These are phyloP conservation scores for Turnera subulata DNA, from an alignment of 345 rosid genomes.

Conservation along the genomic window DNA sequence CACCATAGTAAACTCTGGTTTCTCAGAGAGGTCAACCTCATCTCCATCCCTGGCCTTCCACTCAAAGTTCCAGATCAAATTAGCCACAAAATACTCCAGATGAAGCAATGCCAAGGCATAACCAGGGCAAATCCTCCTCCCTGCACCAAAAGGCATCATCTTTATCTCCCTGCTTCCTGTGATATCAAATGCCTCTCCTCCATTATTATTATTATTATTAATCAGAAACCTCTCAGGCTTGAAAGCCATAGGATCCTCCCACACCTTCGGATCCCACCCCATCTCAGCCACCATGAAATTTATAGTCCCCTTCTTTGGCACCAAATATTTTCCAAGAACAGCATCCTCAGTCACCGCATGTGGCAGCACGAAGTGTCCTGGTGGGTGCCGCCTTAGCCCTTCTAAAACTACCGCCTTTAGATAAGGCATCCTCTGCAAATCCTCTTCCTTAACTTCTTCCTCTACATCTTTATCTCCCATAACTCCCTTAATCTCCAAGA, in stretches of 20 bases:
- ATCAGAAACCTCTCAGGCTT: conserved; percentile 6
- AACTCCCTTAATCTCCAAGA: not conserved
- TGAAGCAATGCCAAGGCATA: not conserved
- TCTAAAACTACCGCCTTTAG: not conserved
- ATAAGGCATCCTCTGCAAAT: not conserved
- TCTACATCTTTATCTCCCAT: not conserved
- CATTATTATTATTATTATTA: too few species aligned
- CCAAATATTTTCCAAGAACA: not conserved
- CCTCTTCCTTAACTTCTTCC: not conserved
- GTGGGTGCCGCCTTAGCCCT: conserved; percentile 1
- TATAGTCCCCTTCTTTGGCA: not conserved
- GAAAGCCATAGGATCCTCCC: not conserved
- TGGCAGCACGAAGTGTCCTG: not conserved
- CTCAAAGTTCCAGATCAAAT: not conserved
- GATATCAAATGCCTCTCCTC: not conserved
- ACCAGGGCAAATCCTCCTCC: conserved; percentile 1
- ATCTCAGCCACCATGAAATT: conserved; percentile 1
- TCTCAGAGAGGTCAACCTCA: not conserved
- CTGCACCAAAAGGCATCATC: conserved; percentile 1
- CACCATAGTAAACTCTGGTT: not conserved
- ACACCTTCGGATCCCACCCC: conserved; percentile 3
- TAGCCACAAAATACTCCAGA: conserved; percentile 1
- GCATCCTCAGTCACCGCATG: not conserved
- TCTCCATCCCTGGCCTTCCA: not conserved
- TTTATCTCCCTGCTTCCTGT: conserved; percentile 2